Base-by-base conservation (phyloP, 2,329 filamentous ascomycete species). In the Beauveria sp. region DNA sequence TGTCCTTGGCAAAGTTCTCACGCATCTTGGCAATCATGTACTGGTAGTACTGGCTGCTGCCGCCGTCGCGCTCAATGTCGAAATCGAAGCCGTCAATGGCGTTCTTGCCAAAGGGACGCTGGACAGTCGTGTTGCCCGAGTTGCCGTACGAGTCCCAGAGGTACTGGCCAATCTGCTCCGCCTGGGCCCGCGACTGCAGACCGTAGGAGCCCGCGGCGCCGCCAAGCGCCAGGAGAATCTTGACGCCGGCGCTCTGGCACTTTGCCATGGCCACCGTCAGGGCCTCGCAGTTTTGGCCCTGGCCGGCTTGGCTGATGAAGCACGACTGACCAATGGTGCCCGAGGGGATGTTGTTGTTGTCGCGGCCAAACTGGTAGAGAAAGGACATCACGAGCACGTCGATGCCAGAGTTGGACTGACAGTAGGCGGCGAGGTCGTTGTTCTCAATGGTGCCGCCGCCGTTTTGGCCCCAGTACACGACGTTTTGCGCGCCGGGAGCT, bases 311-410 rank as follows among this genome's bases (percentile, higher is more conserved):
- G 62, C 67, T 72, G 61, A 76, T 75, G 61, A 63, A 70, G 66
- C 75, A 77, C 16, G 71, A 72, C 63, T 74, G 70, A 34, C 75
- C 75, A 54, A 78, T 71, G 8, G 69, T 72, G 20, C 77, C 77
- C 9, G 72, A 72, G 14, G 77, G 70, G 34, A 76, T 74, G n/a
- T 63, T 67, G 30, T 67, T 66, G 58, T 66, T 65, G 58, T 69
- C 71, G 30, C 26, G 34, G 26, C 74, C 74, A 58, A 68, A 79
- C 34, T 70, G 57, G 66, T 75, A 77, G 7, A 79, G 63, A 65
- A 79, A 79, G 20, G 76, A 68, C 7, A 79, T 68, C 1, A 78
- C 75, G 40, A 79, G 66, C 45, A 79, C 72, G 63, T 79, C 74
- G 51, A 79, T 74, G 16, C 75, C 75, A 1, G 75, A 63, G 9